Evolutionary conservation across 306 rosid species (phyloP), one percentile per base, ranked within the genome.

Genomic region (Inga laurina): DNA sequence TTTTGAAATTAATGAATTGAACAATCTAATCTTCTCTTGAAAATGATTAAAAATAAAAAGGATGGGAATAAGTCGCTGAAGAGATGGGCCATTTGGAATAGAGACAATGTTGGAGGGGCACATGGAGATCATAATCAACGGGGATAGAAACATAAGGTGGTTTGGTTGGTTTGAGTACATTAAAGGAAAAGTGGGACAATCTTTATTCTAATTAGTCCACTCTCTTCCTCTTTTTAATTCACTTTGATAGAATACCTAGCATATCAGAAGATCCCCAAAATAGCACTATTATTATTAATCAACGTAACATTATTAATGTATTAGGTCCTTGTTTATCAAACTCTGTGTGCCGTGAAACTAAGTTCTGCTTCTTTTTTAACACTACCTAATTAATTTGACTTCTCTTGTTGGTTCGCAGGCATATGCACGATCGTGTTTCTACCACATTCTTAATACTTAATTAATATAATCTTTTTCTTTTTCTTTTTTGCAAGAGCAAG

Each of bases 71-170:
- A 22, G 41, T 64, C 10, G 18, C 43, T 32, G 52, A 43, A 46
- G 41, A 65, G 57, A 79, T 75, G 84, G 76, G 76, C 84, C 84
- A 41, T 70, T 41, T 82, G 15, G 67, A 79, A 59, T 59, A 79
- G 69, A 54, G 59, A 75, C 22, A 49, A 66, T 56, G 34, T 81
- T 73, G 45, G 35, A 59, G 77, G 51, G 54, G 86, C 85, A 79
- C 82, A 68, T 86, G 77, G 89, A 81, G 24, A 79, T 79, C 91
- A 72, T 79, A 83, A 81, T 79, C 52, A 52, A 5, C 1, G 69
- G 45, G 65, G 41, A 52, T 72, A 46, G 72, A 81, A 56, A 51
- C 72, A 72, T 52, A 43, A 39, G 30, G 74, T 59, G 59, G 62
- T 72, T 57, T 57, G 64, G 64, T 57, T 57, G 64, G 30, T n/a